Evolutionary conservation across 352 stramenopile species (phyloP).

Genomic region (Globisporangium radiosum): DNA sequence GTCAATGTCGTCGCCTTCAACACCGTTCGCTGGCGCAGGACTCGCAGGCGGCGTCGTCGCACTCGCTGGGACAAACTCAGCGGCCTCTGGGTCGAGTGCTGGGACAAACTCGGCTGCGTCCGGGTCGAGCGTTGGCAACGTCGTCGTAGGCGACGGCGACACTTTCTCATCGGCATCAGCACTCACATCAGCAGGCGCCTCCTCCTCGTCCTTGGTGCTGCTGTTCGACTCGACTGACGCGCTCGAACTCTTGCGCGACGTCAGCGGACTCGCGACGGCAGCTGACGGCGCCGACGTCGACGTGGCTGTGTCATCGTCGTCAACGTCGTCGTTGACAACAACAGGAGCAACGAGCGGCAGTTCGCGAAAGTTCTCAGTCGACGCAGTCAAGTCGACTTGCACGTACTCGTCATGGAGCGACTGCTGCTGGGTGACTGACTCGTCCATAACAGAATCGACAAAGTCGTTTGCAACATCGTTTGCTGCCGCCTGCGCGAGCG

Average conservation of each 20-base stretch:
- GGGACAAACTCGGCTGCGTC: background rate
- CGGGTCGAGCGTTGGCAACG: conserved; percentile 11
- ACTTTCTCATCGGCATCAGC: conserved; percentile 4
- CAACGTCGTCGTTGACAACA: conserved; percentile 5
- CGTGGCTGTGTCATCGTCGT: no score
- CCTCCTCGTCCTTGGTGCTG: conserved; percentile 15
- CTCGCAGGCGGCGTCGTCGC: conserved; percentile 1
- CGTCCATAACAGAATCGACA: conserved; percentile 33
- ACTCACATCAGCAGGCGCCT: background rate
- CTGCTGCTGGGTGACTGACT: conserved; percentile 28
- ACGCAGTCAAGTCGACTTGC: conserved; percentile 55
- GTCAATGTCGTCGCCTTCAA: no score
- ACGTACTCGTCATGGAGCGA: conserved; percentile 53
- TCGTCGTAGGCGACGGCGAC: conserved; percentile 21
- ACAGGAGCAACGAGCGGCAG: conserved; percentile 6
- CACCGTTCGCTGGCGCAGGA: background rate
- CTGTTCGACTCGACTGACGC: conserved; percentile 16
- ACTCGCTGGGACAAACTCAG: background rate
- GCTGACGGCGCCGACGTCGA: background rate
- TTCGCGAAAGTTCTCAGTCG: conserved; percentile 27
- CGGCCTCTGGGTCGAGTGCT: conserved; percentile 1
- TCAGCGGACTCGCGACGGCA: conserved; percentile 5
- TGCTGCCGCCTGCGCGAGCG: conserved; percentile 18
- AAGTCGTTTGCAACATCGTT: conserved; percentile 34
- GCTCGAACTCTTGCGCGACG: conserved; percentile 21